Conservation (phyloP, 2,329 filamentous ascomycete species). For the Colletotrichum tamarilloi region DNA sequence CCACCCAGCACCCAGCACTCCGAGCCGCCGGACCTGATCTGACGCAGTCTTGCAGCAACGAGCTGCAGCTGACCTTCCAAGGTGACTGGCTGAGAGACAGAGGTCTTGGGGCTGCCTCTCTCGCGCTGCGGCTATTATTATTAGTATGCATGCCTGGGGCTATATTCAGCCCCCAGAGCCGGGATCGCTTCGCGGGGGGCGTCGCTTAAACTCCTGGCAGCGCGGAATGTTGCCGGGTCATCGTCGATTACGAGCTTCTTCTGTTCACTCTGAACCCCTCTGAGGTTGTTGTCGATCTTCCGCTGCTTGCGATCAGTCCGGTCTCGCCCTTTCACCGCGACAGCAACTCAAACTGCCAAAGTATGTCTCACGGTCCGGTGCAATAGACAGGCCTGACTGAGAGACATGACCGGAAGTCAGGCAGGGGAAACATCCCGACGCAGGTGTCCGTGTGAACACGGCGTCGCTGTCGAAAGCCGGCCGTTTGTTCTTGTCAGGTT, state of each 20-base stretch:
- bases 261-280: background rate
- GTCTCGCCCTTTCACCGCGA: background rate
- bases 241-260: background rate
- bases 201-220: slow-evolving; percentile 14
- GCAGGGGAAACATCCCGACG: background rate
- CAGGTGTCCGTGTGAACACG: background rate
- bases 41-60: background rate
- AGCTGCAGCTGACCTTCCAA: background rate
- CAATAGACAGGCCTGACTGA: background rate
- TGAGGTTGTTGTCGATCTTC: background rate
- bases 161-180: slow-evolving; percentile 8
- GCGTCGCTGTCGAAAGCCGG: background rate
- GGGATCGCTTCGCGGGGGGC: background rate
- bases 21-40: slow-evolving; percentile 18
- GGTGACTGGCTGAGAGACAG: slow-evolving; percentile 3
- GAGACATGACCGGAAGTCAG: background rate
- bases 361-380: background rate
- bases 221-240: background rate
- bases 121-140: background rate
- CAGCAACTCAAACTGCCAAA: background rate
- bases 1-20: background rate
- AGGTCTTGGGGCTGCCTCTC: background rate
- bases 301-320: background rate
- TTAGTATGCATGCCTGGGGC: slow-evolving; percentile 5
- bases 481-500: background rate